These are phyloP conservation scores for Halophytophthora batemanensis DNA, from an alignment of 352 stramenopile genomes.

Conservation along the genomic window DNA sequence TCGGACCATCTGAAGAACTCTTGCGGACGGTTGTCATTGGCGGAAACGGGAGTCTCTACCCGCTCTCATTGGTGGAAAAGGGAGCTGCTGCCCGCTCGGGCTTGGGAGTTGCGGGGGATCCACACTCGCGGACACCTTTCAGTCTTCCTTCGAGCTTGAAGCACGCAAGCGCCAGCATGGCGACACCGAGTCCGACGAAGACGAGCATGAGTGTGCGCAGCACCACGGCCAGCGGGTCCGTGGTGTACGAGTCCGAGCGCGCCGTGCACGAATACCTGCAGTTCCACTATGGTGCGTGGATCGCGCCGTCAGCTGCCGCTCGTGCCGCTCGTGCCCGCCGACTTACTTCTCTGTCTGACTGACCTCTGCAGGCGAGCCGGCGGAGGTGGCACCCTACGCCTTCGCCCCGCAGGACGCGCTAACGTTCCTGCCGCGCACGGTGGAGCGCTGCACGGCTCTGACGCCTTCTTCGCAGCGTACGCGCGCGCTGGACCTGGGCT, in stretches of 20 bases:
- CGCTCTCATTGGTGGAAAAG: too few species aligned
- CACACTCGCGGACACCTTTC: too few species aligned
- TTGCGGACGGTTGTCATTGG: too few species aligned
- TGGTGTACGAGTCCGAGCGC: conserved; percentile 85
- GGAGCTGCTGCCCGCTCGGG: too few species aligned
- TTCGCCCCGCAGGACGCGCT: conserved; percentile 80
- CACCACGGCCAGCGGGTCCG: conserved; percentile 84
- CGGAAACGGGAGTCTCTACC: too few species aligned
- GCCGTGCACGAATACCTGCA: conserved; percentile 90
- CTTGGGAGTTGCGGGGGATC: too few species aligned
- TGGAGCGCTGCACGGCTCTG: conserved; percentile 65
- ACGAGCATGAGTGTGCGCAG: too few species aligned
- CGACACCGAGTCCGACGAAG: too few species aligned
- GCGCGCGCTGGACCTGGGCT: conserved; percentile 93
- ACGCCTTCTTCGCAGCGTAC: conserved; percentile 44
- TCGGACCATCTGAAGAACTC: too few species aligned
- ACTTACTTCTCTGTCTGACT: not conserved
- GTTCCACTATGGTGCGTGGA: conserved; percentile 84
- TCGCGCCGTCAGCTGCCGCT: not conserved
- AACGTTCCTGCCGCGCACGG: conserved; percentile 84
- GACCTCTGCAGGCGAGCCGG: conserved; percentile 42
- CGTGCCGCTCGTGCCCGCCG: not conserved
- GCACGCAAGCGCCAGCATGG: too few species aligned
- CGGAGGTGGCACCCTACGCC: conserved; percentile 61
- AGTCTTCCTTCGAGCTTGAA: too few species aligned